Conservation (phyloP, 805 yeast genomes). For the Hanseniaspora lindneri region DNA sequence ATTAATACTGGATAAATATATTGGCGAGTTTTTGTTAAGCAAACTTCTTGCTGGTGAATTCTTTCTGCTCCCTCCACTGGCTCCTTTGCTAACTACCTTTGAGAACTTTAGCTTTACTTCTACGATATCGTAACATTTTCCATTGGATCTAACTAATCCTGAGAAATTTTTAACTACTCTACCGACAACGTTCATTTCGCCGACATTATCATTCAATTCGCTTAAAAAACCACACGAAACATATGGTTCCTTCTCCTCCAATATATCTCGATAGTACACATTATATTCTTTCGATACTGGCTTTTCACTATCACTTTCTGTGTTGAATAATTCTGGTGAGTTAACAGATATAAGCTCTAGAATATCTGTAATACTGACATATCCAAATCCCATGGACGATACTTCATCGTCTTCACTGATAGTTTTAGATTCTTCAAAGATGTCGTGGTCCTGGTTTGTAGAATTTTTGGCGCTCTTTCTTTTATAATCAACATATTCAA, state of each 20-base stretch:
- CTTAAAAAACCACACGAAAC: constrained; percentile 29
- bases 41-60: constrained; percentile 4
- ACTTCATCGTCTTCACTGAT: background rate
- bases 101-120: constrained; percentile 28
- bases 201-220: constrained; percentile 24
- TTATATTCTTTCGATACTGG: constrained; percentile 30
- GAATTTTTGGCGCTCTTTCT: constrained; percentile 13
- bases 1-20: background rate
- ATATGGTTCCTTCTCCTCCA: constrained; percentile 29
- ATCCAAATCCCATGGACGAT: constrained; percentile 23
- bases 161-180: constrained; percentile 30
- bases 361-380: constrained; percentile 23
- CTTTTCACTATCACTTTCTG: background rate
- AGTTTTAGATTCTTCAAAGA: too few relatives aligned
- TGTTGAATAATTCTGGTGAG: constrained; percentile 27
- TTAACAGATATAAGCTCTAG: constrained; percentile 25
- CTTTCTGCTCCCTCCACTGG: background rate
- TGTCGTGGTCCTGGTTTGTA: too few relatives aligned
- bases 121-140: constrained; percentile 22
- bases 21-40: constrained; percentile 8
- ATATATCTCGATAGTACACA: constrained; percentile 27
- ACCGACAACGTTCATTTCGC: constrained; percentile 25
- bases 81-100: constrained; percentile 18
- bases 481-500: constrained; percentile 24
- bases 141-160: constrained; percentile 24